Evolutionary conservation across 2,329 filamentous ascomycete species (phyloP), one percentile per base, ranked within the genome.

Genomic region (Alternaria arborescens): DNA sequence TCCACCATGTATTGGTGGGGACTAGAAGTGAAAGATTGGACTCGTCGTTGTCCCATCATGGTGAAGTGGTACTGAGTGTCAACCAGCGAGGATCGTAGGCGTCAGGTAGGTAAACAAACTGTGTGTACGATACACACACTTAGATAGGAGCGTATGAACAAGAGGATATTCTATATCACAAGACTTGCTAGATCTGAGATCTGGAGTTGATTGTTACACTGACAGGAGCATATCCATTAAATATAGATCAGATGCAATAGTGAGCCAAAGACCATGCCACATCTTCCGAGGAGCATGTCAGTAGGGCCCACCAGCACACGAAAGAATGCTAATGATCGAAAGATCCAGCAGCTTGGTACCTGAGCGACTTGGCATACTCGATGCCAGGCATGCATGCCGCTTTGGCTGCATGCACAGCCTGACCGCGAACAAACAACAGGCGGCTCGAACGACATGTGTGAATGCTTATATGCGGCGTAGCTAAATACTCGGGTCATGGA

Each of bases 311-410:
- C 56, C 48, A 46, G 51, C 51, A 51, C n/a, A 16, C 60, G 38
- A 61, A 62, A 60, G 60, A 54, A 52, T 65, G 59, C 54, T 51
- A 54, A 55, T 32, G 52, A 59, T 69, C 51, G 61, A 53, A 63
- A 44, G 52, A 42, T 52, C 67, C 68, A 67, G 55, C 26, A 22
- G 8, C 43, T 52, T 62, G 69, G 68, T 69, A 65, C 61, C 55
- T 69, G 54, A 57, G 40, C 51, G 63, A 61, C 64, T 24, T 64
- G 58, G 28, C 52, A 44, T 60, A 30, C 57, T 62, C 44, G 14
- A 61, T 56, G 56, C 46, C 18, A 30, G 55, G 55, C 48, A 62
- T 60, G 60, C 58, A n/a, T 57, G 62, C 57, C 57, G 50, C 56
- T 43, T 46, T 55, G 53, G 52, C 46, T 55, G 48, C 56, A 14